Percentiles rank a stretch among this genome's conserved stretches.
Evolutionary conservation across 371 early-diverging fungal species (phyloP).

Genomic region (Circinella minor): DNA sequence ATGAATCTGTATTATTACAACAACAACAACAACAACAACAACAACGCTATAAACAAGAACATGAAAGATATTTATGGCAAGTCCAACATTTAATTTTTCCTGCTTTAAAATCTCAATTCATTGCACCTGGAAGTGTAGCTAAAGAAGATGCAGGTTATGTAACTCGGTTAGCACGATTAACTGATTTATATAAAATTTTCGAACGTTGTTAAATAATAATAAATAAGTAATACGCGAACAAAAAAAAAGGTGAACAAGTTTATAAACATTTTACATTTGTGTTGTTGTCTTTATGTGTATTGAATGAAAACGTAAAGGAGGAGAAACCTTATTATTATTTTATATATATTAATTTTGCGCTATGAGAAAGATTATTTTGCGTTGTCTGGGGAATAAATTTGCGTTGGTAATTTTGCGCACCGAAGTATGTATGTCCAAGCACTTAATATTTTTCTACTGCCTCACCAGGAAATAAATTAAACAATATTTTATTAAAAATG

Average conservation of each 20-base stretch:
- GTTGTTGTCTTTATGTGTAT: no score
- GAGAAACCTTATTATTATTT: no score
- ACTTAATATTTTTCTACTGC: no score
- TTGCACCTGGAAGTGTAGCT: slow-evolving; percentile 63
- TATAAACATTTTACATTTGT: no score
- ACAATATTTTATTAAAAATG: no score
- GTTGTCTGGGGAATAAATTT: no score
- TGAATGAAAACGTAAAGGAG: no score
- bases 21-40: background rate
- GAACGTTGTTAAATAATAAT: slow-evolving; percentile 73
- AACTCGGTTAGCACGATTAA: slow-evolving; percentile 77
- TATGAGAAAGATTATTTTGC: no score
- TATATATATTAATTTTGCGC: no score
- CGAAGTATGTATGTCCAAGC: no score
- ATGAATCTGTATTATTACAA: slow-evolving; percentile 15
- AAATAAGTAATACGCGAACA: background rate
- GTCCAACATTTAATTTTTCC: slow-evolving; percentile 84
- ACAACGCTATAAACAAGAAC: slow-evolving; percentile 24
- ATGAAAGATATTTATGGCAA: slow-evolving; percentile 56
- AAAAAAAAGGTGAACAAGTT: background rate
- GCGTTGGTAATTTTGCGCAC: no score
- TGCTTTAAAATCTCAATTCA: slow-evolving; percentile 67
- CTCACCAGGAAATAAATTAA: no score
- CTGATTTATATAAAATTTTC: slow-evolving; percentile 93
- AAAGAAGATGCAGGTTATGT: slow-evolving; percentile 51